Evolutionary conservation across 768 basidiomycete species (phyloP), one percentile per base, ranked within the genome.

Genomic region (Strobilomyces dryophilus): DNA sequence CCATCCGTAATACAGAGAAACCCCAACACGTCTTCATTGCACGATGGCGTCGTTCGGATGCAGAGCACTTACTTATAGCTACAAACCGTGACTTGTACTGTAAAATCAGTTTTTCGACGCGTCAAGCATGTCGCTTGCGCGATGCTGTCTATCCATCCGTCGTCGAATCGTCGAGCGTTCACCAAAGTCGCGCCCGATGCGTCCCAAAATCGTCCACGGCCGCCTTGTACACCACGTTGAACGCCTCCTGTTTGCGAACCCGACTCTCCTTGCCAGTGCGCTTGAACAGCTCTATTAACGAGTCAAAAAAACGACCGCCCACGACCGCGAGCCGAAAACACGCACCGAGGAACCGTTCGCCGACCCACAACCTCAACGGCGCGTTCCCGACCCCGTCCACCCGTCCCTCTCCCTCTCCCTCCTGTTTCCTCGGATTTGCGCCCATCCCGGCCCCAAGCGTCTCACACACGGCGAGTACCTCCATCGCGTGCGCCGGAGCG

Each of bases 391-490:
- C 61, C 3, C 64, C 63, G 45, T 76, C 72, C 11, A 57, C 4
- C 61, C 14, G 41, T 62, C 20, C 57, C 58, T 9, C 29, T 6
- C 29, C 51, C 21, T 18, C 50, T 6, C 48, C 49, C 26, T 52
- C 56, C 43, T 59, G 53, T 42, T 55, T 63, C 58, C 59, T 68
- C 15, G 61, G 68, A 15, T 47, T 59, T 27, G 68, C 75, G 21
- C 87, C 86, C 47, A 91, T 74, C 5, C 88, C 87, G 9, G 82
- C 82, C 0, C 83, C 85, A 2, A 91, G 74, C 61, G 84, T 83
- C 61, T 85, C 85, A 42, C 82, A 84, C 3, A 85, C 83, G 14
- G 73, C 74, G 1, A 92, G 68, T 73, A 89, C 85, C 49, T 76
- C 72, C 62, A 76, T 73, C 7, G 89, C 87, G 55, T 89, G 83